phyloP scores from a whole-genome alignment of 1,139 yeast genomes.

The Scheffersomyces cryptocercus region DNA sequence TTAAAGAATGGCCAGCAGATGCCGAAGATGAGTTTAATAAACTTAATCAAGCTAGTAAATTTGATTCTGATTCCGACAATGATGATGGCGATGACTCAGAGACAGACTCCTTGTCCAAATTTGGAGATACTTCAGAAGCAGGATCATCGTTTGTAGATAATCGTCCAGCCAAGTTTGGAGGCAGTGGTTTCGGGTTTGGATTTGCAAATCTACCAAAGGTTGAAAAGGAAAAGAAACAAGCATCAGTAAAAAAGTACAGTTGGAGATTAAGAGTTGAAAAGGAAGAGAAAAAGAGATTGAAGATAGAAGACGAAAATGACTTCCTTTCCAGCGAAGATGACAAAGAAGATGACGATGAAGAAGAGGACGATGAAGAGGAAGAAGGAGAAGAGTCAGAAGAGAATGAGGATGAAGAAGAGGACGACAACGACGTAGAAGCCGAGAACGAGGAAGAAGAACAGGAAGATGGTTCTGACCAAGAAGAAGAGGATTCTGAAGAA shows the following conservation, averaged over 20 bases:
- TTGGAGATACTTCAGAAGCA: constrained; percentile 10
- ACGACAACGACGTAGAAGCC: constrained; percentile 16
- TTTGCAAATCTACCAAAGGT: constrained; percentile 58
- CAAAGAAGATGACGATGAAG: constrained; percentile 38
- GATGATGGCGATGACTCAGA: constrained; percentile 17
- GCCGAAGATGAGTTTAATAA: constrained; percentile 14
- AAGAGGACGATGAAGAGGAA: constrained; percentile 17
- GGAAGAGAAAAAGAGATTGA: constrained; percentile 35
- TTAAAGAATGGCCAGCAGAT: constrained; percentile 55
- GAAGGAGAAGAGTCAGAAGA: constrained; percentile 21
- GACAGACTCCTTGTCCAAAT: constrained; percentile 13
- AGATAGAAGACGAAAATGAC: constrained; percentile 43
- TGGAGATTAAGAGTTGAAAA: constrained; percentile 44
- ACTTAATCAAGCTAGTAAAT: constrained; percentile 6
- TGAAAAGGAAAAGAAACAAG: constrained; percentile 28
- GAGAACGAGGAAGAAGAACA: constrained; percentile 22
- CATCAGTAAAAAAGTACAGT: constrained; percentile 40
- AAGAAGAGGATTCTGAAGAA: constrained; percentile 18
- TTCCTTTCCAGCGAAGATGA: constrained; percentile 28
- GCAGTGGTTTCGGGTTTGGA: constrained; percentile 66
- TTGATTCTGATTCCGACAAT: constrained; percentile 8
- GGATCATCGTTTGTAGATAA: constrained; percentile 68
- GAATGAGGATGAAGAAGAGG: constrained; percentile 7
- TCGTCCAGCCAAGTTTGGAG: constrained; percentile 66
- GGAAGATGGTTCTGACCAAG: constrained; percentile 29